Evolutionary conservation across 805 yeast genomes (phyloP).

Genomic region (Monosporozyma unispora): DNA sequence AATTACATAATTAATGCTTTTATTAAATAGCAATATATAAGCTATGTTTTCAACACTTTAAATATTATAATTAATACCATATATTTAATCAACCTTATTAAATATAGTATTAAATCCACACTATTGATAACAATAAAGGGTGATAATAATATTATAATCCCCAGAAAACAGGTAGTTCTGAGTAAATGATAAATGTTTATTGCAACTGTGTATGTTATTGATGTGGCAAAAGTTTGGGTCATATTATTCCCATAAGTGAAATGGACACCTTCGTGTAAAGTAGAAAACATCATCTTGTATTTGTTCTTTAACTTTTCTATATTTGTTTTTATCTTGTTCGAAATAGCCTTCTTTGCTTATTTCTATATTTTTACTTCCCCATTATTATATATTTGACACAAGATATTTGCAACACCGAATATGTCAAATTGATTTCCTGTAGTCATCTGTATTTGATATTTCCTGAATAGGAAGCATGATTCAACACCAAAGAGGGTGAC

Average conservation of each 20-base stretch:
- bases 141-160: neutral
- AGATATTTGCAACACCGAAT: neutral
- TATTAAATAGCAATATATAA: neutral
- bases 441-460: neutral
- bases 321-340: no score
- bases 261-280: neutral
- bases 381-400: neutral
- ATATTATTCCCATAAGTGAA: neutral
- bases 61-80: neutral
- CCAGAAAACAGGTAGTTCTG: neutral
- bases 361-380: neutral
- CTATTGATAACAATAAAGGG: constrained; percentile 2
- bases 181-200: neutral
- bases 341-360: no score
- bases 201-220: neutral
- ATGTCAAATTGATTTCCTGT: neutral
- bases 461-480: neutral
- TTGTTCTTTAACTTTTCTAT: no score
- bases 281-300: neutral
- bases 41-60: neutral
- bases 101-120: constrained; percentile 1
- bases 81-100: neutral
- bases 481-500: neutral
- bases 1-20: neutral
- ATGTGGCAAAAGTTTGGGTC: neutral